A percentile compares a stretch with the other conserved stretches of the same genome.
Conservation (phyloP, 2,329 filamentous ascomycete species). For the Xylaria sp. region DNA sequence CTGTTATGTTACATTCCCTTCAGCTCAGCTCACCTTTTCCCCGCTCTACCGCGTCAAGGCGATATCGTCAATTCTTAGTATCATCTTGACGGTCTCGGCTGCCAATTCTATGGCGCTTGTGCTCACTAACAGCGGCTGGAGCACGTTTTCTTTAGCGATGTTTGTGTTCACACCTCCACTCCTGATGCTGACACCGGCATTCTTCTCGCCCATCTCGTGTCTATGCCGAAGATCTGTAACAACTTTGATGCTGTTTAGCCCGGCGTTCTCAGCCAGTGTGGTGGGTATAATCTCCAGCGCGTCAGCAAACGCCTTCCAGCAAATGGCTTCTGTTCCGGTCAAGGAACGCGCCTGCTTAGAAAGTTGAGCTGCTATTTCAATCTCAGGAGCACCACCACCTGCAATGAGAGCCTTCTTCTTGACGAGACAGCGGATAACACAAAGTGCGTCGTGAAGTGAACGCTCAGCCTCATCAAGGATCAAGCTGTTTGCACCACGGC, state of each 20-base stretch:
- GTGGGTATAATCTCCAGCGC: conserved; percentile 97
- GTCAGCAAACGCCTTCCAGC: conserved; percentile 99
- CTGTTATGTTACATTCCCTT: conserved; percentile 40
- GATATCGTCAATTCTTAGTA: conserved; percentile 74
- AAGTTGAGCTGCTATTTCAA: conserved; percentile 91
- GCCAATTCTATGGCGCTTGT: conserved; percentile 97
- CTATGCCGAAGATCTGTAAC: conserved; percentile 94
- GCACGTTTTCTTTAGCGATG: conserved; percentile 94
- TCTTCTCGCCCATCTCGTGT: conserved; percentile 94
- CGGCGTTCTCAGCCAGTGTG: conserved; percentile 95
- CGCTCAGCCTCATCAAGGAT: conserved; percentile 98
- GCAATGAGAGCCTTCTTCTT: conserved; percentile 99
- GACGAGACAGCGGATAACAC: conserved; percentile 94
- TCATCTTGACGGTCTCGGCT: conserved; percentile 98
- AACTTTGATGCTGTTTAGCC: conserved; percentile 97
- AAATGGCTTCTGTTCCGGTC: conserved; percentile 93
- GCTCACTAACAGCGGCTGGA: conserved; percentile 95
- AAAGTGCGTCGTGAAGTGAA: conserved; percentile 95
- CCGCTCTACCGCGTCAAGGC: conserved; percentile 65
- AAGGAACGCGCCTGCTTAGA: conserved; percentile 83
- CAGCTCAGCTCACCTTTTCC: conserved; percentile 26
- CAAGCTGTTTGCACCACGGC: conserved; percentile 90
- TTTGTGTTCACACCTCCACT: conserved; percentile 96
- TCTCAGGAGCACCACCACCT: conserved; percentile 94
- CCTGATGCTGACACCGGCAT: conserved; percentile 98